Evolutionary conservation across 2,329 filamentous ascomycete genomes (phyloP), one percentile per base, ranked within the genome.

Genomic region (Sporothrix dimorphospora): DNA sequence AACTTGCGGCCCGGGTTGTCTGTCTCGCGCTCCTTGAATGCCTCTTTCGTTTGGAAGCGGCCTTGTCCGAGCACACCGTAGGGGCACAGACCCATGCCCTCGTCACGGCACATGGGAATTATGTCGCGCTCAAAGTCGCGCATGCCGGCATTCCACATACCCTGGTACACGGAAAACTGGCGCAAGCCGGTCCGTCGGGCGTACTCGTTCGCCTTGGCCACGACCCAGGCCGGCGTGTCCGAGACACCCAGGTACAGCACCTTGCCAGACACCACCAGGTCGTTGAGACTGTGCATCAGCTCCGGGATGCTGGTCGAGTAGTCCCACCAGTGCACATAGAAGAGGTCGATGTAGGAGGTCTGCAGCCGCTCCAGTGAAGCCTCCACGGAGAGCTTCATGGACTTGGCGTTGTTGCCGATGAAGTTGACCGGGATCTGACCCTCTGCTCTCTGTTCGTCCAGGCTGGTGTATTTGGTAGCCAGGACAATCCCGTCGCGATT

Each of bases 41-140:
- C 30, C 72, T 76, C 78, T 74, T 79, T 78, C 21, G 76, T 77
- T 75, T 81, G 79, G 76, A 80, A 80, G 70, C 70, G 71, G 61
- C 78, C 79, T 70, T 83, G 81, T 51, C 86, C 86, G 9, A 89
- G 81, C 1, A 82, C 78, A 8, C 85, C 85, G 84, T 85, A 88
- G 0, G 87, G 87, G 0, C 83, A 84, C 6, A 90, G 78, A 0
- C 82, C 80, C 88, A 79, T 77, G 42, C 89, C 89, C 76, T 91
- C 88, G 42, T 84, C 83, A 45, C 83, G 83, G 49, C 81, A 83
- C 90, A 92, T 92, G 53, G 89, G 89, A 45, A 92, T 84, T 76
- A 91, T 89, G n/a, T 91, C 89, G 30, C 89, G 84, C 81, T 91
- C 90, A 67, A 92, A 87, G 78, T 93, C 91, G 27, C 91, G 86